Base-by-base conservation (phyloP, 2,329 filamentous ascomycete genomes). In the Sporothrix brunneoviolacea region DNA sequence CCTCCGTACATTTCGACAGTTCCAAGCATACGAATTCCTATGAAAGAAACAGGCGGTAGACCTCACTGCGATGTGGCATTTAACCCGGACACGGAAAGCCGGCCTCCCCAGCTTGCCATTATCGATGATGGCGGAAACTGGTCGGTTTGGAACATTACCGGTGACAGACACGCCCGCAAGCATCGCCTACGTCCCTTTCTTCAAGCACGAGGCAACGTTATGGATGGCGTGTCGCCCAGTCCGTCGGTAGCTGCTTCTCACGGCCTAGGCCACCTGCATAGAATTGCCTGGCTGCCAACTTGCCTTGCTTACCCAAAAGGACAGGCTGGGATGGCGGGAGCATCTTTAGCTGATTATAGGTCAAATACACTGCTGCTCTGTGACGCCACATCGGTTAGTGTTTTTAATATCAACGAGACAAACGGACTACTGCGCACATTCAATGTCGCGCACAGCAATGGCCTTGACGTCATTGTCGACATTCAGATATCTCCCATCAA, bases 61-160 rank as follows among this genome's bases (percentile, higher is more conserved):
- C 61, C 71, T 1, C 82, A 87, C 58, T 73, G 74, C 0, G 82
- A 90, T 64, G 70, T 86, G 3, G 66, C 77, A 0, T 86, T 90
- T 62, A 84, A 83, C 55, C 78, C 83, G 0, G 64, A 65, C 4
- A 60, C 60, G 5, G 67, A 52, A 56, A 77, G 68, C 62, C 66
- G 70, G 10, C 74, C 70, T 15, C 75, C 79, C 1, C 82, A 86
- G 58, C 66, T 90, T 47, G 82, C 74, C 15, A 70, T 89, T 22
- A 70, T 90, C 16, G 83, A 90, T 58, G 71, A 79, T 46, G 68
- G 68, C 30, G 85, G 84, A 1, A 71, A 69, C 51, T 91, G 86
- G 86, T 81, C 71, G 38, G 64, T 88, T 4, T 88, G 83, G 81
- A 74, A 85, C 54, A 67, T 85, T 21, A 57, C 59, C 12, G 69